Evolutionary conservation across 345 rosid species (phyloP).

Genomic region (Gossypium stocksii): DNA sequence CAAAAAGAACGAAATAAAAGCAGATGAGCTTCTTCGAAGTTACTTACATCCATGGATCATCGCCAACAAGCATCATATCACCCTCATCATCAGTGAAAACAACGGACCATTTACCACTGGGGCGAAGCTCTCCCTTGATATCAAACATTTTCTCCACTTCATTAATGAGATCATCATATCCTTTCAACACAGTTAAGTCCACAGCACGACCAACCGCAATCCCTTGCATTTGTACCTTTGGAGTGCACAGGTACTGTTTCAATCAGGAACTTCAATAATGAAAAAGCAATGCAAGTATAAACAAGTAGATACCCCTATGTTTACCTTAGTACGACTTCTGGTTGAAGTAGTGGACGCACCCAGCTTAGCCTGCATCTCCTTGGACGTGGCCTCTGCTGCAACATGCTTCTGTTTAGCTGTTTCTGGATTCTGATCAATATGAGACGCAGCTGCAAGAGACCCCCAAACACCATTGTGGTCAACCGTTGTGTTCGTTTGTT

Average conservation of each 20-base stretch:
- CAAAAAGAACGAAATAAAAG: background rate
- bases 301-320: background rate
- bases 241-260: conserved; percentile 7
- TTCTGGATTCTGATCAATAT: conserved; percentile 36
- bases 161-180: conserved; percentile 46
- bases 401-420: conserved; percentile 29
- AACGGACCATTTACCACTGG: conserved; percentile 56
- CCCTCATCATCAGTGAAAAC: conserved; percentile 70
- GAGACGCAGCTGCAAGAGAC: conserved; percentile 21
- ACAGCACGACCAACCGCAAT: conserved; percentile 72
- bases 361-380: conserved; percentile 31
- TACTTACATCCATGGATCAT: conserved; percentile 76
- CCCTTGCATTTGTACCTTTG: conserved; percentile 81
- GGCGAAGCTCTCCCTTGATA: conserved; percentile 54
- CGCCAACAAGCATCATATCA: conserved; percentile 73
- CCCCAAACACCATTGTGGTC: conserved; percentile 22
- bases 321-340: conserved; percentile 67
- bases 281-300: background rate
- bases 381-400: conserved; percentile 16
- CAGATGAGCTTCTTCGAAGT: background rate
- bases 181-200: conserved; percentile 50
- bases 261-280: background rate
- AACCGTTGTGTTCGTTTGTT: conserved; percentile 12
- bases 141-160: conserved; percentile 72
- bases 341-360: conserved; percentile 28